Evolutionary conservation across 2,329 filamentous ascomycete species (phyloP).

Genomic region (Penicillium frequentans): DNA sequence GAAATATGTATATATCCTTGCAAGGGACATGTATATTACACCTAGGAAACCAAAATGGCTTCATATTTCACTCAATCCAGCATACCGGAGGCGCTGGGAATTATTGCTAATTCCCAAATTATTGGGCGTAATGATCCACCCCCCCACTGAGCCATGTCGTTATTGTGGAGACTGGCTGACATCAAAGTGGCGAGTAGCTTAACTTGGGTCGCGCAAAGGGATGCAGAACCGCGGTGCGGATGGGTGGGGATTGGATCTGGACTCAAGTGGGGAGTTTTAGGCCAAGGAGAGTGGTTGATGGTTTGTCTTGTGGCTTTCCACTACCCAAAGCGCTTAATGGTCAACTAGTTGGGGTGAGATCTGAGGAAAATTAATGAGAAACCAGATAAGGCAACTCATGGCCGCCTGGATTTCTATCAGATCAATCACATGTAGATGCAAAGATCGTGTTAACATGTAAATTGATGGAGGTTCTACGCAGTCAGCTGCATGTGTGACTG

Average conservation of each 20-base stretch:
- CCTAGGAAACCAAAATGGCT: conserved; percentile 23
- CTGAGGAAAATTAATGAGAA: neutral
- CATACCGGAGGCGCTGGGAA: neutral
- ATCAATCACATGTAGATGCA: neutral
- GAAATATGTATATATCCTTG: too few species aligned
- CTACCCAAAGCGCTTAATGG: neutral
- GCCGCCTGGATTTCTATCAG: neutral
- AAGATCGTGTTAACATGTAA: neutral
- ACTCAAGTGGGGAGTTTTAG: neutral
- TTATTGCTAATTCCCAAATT: conserved; percentile 12
- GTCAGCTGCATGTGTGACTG: neutral
- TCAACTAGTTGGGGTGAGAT: neutral
- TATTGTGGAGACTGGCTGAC: neutral
- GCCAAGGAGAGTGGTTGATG: neutral
- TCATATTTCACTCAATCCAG: conserved; percentile 28
- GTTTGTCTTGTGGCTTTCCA: neutral
- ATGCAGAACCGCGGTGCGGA: conserved; percentile 1
- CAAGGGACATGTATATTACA: too few species aligned
- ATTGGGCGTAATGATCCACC: neutral
- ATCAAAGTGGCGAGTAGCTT: neutral
- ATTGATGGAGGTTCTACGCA: neutral
- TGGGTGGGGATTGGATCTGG: neutral
- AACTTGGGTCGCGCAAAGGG: neutral
- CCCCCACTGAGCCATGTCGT: neutral
- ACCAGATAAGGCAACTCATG: neutral